phyloP scores from a whole-genome alignment of 805 yeast genomes.

The Candida tibetensis region DNA sequence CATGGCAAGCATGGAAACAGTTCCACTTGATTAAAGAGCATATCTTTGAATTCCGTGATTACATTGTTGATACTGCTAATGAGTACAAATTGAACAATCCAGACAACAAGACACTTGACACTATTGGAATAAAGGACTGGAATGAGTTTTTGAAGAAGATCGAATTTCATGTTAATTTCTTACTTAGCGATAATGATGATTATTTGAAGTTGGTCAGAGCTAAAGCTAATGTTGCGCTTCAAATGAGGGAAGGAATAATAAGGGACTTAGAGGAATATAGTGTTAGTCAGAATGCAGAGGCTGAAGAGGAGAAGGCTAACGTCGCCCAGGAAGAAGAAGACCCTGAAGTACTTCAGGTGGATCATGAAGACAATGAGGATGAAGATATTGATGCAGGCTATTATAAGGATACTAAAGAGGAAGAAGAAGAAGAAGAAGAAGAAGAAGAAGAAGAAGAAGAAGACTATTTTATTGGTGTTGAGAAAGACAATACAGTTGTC shows the following conservation, averaged over 20 bases:
- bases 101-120: conserved; percentile 8
- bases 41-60: conserved; percentile 55
- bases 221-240: conserved; percentile 43
- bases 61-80: conserved; percentile 34
- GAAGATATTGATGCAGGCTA: background rate
- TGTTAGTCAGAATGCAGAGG: no score
- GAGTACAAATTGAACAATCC: conserved; percentile 18
- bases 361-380: background rate
- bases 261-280: conserved; percentile 8
- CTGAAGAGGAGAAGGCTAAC: conserved; percentile 1
- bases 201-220: conserved; percentile 46
- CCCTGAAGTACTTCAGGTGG: no score
- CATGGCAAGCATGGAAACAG: conserved; percentile 44
- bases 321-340: no score
- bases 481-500: conserved; percentile 1
- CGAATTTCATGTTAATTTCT: conserved; percentile 44
- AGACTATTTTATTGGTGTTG: conserved; percentile 1
- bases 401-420: background rate
- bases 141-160: conserved; percentile 37
- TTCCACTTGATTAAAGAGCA: conserved; percentile 56
- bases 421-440: background rate
- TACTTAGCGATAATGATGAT: conserved; percentile 60
- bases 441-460: conserved; percentile 1
- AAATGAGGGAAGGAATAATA: conserved; percentile 31
- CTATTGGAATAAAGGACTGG: conserved; percentile 35